phyloP scores from a whole-genome alignment of 2,329 filamentous ascomycete genomes.

The Clarireedia hainanense region DNA sequence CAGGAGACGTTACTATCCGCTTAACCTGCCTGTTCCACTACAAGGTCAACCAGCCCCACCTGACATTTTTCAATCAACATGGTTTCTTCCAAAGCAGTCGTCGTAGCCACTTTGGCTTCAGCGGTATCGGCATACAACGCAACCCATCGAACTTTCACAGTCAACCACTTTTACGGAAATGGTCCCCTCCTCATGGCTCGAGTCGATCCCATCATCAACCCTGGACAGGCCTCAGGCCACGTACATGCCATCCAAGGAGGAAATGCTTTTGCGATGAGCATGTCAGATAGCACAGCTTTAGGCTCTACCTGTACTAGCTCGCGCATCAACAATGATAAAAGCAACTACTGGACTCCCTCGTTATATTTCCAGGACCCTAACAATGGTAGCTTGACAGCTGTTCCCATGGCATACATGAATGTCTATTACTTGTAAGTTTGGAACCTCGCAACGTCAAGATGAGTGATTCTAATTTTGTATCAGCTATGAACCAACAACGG shows the following conservation, averaged over 20 bases:
- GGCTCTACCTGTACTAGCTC: constrained; percentile 72
- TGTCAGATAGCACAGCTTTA: constrained; percentile 50
- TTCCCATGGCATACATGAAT: constrained; percentile 60
- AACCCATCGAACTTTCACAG: constrained; percentile 49
- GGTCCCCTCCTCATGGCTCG: constrained; percentile 54
- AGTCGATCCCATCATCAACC: constrained; percentile 69
- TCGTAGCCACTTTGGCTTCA: constrained; percentile 19
- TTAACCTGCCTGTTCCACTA: neutral
- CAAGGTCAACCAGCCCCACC: neutral
- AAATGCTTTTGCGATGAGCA: constrained; percentile 38
- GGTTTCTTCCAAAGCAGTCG: constrained; percentile 18
- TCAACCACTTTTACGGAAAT: constrained; percentile 62
- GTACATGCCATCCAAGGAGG: constrained; percentile 71
- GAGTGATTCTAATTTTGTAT: constrained; percentile 23
- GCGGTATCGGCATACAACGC: constrained; percentile 17
- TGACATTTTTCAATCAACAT: constrained; percentile 13
- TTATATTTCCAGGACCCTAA: constrained; percentile 65
- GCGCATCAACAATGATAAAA: constrained; percentile 71
- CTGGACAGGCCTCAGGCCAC: constrained; percentile 53
- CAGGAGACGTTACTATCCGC: neutral
- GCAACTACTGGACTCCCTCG: constrained; percentile 78
- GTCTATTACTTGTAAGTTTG: constrained; percentile 64
- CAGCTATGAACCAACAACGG: constrained; percentile 53
- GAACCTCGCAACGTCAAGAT: neutral
- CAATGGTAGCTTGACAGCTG: constrained; percentile 51